These are phyloP conservation scores for Xerocomellus intermedius DNA, from an alignment of 768 basidiomycete genomes.

Conservation along the genomic window DNA sequence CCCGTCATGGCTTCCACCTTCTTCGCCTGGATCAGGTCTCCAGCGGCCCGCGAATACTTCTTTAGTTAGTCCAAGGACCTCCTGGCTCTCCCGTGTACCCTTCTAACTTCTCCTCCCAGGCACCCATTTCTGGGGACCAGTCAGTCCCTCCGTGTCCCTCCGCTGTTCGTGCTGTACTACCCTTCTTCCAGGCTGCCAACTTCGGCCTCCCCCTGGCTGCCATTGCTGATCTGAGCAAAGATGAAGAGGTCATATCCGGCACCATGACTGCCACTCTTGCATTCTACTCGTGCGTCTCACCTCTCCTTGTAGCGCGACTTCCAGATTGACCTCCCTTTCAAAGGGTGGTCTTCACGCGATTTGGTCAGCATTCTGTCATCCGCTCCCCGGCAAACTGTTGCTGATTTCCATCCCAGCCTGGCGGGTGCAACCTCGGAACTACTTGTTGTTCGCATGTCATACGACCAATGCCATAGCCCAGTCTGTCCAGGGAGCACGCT, in stretches of 20 bases:
- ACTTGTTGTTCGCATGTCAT: conserved; percentile 93
- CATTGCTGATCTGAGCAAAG: conserved; percentile 83
- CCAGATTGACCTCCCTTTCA: conserved; percentile 4
- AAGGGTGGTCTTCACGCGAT: conserved; percentile 90
- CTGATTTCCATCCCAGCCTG: conserved; percentile 57
- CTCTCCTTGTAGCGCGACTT: conserved; percentile 7
- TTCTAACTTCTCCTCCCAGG: conserved; percentile 47
- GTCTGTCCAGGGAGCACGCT: conserved; percentile 77
- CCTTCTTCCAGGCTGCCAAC: conserved; percentile 76
- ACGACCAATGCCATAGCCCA: conserved; percentile 89
- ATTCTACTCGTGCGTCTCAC: conserved; percentile 80
- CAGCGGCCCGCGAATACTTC: conserved; percentile 91
- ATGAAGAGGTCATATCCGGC: conserved; percentile 96
- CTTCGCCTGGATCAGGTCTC: conserved; percentile 86
- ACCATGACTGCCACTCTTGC: conserved; percentile 92
- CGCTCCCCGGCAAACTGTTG: background rate
- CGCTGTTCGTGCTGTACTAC: conserved; percentile 3
- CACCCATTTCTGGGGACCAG: conserved; percentile 98
- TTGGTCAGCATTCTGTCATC: conserved; percentile 48
- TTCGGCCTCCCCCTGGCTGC: conserved; percentile 98
- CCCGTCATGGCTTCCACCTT: conserved; percentile 77
- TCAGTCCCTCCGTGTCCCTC: conserved; percentile 41
- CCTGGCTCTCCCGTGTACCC: background rate
- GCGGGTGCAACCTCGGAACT: conserved; percentile 94
- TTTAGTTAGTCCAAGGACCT: conserved; percentile 65